Evolutionary conservation across 495 filamentous ascomycete species (phyloP).

Genomic region (Penicillium chermesinum): DNA sequence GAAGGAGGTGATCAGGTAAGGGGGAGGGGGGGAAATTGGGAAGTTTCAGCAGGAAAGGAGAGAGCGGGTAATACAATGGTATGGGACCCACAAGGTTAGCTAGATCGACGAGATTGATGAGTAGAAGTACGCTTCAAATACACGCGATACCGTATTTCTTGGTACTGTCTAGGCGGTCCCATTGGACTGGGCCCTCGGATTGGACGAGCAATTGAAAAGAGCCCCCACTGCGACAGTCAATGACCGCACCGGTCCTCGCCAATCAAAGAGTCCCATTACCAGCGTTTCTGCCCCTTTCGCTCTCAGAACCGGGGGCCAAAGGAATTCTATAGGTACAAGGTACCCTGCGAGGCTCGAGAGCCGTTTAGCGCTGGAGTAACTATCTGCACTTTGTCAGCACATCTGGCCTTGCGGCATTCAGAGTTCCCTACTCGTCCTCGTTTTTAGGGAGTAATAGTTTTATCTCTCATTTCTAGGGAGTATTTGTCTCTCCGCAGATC

Average conservation of each 20-base stretch:
- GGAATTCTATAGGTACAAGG: no score
- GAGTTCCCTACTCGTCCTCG: no score
- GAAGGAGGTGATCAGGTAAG: constrained; percentile 25
- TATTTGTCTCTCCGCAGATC: background rate
- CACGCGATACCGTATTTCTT: background rate
- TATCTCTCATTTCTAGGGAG: no score
- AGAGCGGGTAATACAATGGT: constrained; percentile 14
- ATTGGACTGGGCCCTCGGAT: background rate
- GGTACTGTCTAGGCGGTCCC: background rate
- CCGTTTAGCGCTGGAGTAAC: no score
- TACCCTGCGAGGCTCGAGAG: no score
- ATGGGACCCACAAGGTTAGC: background rate
- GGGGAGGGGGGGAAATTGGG: constrained; percentile 23
- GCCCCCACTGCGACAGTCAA: background rate
- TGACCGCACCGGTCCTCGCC: background rate
- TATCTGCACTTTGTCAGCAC: no score
- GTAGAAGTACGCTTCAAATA: background rate
- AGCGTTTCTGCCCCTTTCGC: constrained; percentile 3
- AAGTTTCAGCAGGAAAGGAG: constrained; percentile 30
- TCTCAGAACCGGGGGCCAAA: constrained; percentile 2
- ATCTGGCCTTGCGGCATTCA: no score
- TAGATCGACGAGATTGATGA: background rate
- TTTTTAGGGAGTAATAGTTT: no score
- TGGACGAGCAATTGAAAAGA: background rate
- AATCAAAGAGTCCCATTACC: constrained; percentile 4